Base-by-base conservation (phyloP, 202 grass and related monocot genomes). In the Saccharum hybrid region DNA sequence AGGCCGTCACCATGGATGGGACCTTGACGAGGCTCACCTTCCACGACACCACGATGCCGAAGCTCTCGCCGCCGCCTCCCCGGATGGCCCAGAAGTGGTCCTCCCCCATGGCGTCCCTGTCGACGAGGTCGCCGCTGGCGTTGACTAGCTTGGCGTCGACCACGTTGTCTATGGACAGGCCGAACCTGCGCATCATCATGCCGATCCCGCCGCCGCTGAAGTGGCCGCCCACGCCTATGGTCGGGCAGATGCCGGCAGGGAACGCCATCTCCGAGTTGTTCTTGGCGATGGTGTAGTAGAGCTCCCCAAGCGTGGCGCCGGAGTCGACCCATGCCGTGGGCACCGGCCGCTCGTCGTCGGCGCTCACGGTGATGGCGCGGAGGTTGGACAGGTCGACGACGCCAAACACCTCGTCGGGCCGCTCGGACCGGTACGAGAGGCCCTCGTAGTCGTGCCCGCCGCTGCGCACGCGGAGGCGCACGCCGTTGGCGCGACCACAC, bases 381-480 rank as follows among this genome's bases (percentile, higher is more conserved):
- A 92, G 23, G 22, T 14, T 57, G n/a, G 66, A 4, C 62, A 94
- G 75, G 82, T 94, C 92, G n/a, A 94, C 67, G 43, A 94, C 79
- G 7, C 9, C 81, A 36, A 94, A 94, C 41, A 63, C 80, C 61
- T 75, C 57, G 16, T 59, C 57, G 16, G 14, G 0, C 48, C 22
- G 38, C 8, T 1, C 19, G 10, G 88, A 84, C 31, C 85, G 81
- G 71, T 85, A 94, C 23, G 92, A 94, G 5, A 91, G 62, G 10
- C 89, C 92, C 63, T 94, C 92, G 74, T 94, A 89, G 77, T 94
- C 86, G 63, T 94, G 92, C 21, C 92, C 92, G 56, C 92, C 92
- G 40, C 87, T 94, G 68, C 90, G 90, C 21, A 85, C 82, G 57
- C 92, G 88, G 26, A 88, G 37, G 74, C 86, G 82, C 37, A 92